Evolutionary conservation across 2,329 filamentous ascomycete genomes (phyloP).

Genomic region (Neonectria ditissima): DNA sequence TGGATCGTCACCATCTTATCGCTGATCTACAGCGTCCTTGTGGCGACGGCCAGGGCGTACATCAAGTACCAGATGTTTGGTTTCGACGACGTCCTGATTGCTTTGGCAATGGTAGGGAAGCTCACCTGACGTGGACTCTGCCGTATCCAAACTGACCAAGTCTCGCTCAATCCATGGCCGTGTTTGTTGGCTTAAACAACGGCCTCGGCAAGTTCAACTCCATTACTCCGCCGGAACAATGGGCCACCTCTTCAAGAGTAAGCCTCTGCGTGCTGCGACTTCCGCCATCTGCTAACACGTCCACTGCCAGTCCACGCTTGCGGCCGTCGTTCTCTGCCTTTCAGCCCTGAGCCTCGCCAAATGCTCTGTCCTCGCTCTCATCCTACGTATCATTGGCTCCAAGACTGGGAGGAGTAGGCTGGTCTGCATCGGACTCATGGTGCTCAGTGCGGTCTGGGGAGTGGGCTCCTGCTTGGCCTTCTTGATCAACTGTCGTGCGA

Average conservation of each 20-base stretch:
- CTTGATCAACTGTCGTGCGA: conserved; percentile 23
- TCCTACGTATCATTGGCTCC: conserved; percentile 36
- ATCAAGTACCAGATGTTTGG: conserved; percentile 41
- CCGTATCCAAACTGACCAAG: conserved; percentile 1
- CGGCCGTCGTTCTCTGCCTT: conserved; percentile 25
- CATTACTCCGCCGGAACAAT: conserved; percentile 29
- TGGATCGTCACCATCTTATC: conserved; percentile 40
- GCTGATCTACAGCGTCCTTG: conserved; percentile 35
- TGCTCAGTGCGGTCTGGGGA: conserved; percentile 25
- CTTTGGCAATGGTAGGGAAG: conserved; percentile 27
- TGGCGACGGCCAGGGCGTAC: conserved; percentile 30
- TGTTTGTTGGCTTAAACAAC: conserved; percentile 33
- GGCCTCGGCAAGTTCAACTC: conserved; percentile 36
- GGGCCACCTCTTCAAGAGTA: conserved; percentile 28
- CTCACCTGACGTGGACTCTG: background rate
- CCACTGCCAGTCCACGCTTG: conserved; percentile 22
- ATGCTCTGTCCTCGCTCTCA: conserved; percentile 37
- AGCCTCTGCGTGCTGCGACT: background rate
- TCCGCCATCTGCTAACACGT: conserved; percentile 4
- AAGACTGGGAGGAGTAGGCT: conserved; percentile 31
- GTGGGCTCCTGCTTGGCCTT: conserved; percentile 23
- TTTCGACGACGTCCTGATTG: conserved; percentile 32
- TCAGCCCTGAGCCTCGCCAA: conserved; percentile 27
- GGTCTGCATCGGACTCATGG: conserved; percentile 29
- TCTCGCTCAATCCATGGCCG: conserved; percentile 30